phyloP scores from a whole-genome alignment of 1,139 yeast genomes.

The Yamadazyma trypodendri region DNA sequence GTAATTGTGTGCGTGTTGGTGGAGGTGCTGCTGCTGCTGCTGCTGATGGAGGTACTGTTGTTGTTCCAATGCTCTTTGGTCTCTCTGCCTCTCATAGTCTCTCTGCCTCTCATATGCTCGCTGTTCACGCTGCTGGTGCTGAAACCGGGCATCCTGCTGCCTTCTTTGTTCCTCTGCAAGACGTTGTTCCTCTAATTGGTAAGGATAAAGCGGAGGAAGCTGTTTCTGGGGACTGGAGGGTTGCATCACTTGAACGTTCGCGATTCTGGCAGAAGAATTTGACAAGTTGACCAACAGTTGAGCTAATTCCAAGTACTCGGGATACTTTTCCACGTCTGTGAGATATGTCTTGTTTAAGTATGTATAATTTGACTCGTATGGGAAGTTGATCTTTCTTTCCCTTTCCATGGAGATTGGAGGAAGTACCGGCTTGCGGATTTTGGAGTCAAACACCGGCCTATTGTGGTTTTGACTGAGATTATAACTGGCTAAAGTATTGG shows the following conservation, averaged over 20 bases:
- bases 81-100: no score
- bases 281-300: slow-evolving; percentile 44
- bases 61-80: slow-evolving; percentile 8
- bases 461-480: slow-evolving; percentile 10
- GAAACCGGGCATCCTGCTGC: slow-evolving; percentile 4
- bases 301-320: slow-evolving; percentile 50
- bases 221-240: slow-evolving; percentile 2
- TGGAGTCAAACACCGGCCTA: slow-evolving; percentile 44
- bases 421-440: slow-evolving; percentile 29
- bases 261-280: slow-evolving; percentile 6
- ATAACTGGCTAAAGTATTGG: slow-evolving; percentile 8
- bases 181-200: slow-evolving; percentile 13
- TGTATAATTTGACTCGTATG: slow-evolving; percentile 55
- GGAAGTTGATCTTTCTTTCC: slow-evolving; percentile 48
- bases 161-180: not conserved
- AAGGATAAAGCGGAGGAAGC: slow-evolving; percentile 19
- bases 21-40: slow-evolving; percentile 1
- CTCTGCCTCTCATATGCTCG: no score
- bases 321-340: slow-evolving; percentile 45
- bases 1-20: slow-evolving; percentile 10
- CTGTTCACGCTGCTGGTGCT: slow-evolving; percentile 9
- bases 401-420: slow-evolving; percentile 28
- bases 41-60: slow-evolving; percentile 2
- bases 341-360: slow-evolving; percentile 47
- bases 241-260: slow-evolving; percentile 2